These are phyloP conservation scores for Aspergillus pseudoviridinutans DNA, from an alignment of 2,329 filamentous ascomycete species.

Conservation along the genomic window DNA sequence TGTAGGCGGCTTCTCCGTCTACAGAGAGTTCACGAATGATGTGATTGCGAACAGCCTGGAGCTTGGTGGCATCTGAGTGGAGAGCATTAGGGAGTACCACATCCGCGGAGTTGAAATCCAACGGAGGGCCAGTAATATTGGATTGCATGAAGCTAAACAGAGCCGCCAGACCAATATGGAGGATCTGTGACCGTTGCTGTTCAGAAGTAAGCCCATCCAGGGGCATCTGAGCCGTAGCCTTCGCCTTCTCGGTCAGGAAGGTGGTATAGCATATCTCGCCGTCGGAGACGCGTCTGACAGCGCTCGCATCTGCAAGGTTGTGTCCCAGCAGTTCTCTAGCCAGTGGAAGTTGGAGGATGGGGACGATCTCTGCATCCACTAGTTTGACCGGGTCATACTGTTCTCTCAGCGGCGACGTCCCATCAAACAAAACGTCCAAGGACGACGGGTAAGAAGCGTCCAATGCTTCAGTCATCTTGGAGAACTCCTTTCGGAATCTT, in stretches of 20 bases:
- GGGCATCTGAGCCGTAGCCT: slow-evolving; percentile 17
- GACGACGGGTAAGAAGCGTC: slow-evolving; percentile 21
- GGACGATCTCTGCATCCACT: slow-evolving; percentile 29
- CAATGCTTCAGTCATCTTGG: slow-evolving; percentile 23
- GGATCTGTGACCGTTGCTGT: slow-evolving; percentile 35
- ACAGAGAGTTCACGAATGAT: slow-evolving; percentile 68
- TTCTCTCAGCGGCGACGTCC: slow-evolving; percentile 19
- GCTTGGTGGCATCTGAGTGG: slow-evolving; percentile 35
- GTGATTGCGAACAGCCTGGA: slow-evolving; percentile 49
- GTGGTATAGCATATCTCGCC: slow-evolving; percentile 36
- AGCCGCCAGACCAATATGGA: slow-evolving; percentile 62
- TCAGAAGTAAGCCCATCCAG: slow-evolving; percentile 19
- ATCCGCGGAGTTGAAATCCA: slow-evolving; percentile 55
- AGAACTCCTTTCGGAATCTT: background rate
- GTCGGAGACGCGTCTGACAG: slow-evolving; percentile 25
- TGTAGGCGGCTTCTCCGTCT: slow-evolving; percentile 84
- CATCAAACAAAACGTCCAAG: slow-evolving; percentile 33
- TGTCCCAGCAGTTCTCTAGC: slow-evolving; percentile 39
- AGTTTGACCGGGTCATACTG: slow-evolving; percentile 35
- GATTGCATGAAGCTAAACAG: slow-evolving; percentile 78
- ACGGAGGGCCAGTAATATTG: slow-evolving; percentile 80
- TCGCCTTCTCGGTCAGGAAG: slow-evolving; percentile 33
- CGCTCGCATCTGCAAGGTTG: slow-evolving; percentile 22
- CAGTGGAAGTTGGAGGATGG: slow-evolving; percentile 32
- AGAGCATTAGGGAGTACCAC: slow-evolving; percentile 45